Percentiles rank a stretch among this genome's conserved stretches.
phyloP scores from a whole-genome alignment of 371 early-diverging fungal genomes.

The Mortierella sp. region DNA sequence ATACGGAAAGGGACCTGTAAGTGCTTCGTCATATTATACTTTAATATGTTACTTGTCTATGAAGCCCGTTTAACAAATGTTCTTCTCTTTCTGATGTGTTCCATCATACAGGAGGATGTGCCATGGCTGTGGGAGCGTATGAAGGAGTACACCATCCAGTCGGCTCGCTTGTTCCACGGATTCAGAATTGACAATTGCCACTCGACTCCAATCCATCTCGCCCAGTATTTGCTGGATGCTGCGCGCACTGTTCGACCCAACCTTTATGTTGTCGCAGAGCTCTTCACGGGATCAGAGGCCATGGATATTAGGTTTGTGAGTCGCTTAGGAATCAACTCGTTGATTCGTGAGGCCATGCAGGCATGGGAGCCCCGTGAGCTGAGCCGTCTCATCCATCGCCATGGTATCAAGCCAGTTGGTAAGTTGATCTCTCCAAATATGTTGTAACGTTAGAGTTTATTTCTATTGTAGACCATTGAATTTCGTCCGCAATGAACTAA shows the following conservation, averaged over 20 bases:
- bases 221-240: conserved; percentile 90
- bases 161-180: conserved; percentile 94
- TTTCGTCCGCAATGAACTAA: background rate
- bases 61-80: background rate
- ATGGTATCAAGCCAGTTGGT: conserved; percentile 92
- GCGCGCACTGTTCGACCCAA: conserved; percentile 90
- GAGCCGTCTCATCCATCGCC: conserved; percentile 88
- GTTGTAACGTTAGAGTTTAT: background rate
- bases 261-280: conserved; percentile 96
- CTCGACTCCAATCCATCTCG: conserved; percentile 96
- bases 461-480: too few relatives aligned
- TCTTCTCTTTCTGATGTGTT: background rate
- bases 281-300: conserved; percentile 96
- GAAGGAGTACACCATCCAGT: conserved; percentile 87
- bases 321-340: conserved; percentile 94
- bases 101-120: conserved; percentile 74
- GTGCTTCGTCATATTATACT: background rate
- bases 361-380: conserved; percentile 95
- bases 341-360: conserved; percentile 98
- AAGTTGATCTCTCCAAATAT: conserved; percentile 23
- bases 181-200: conserved; percentile 99
- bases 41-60: background rate
- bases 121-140: conserved; percentile 98
- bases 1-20: conserved; percentile 85
- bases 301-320: conserved; percentile 92